Percentiles rank a stretch among this genome's conserved stretches.
These are phyloP conservation scores for Quaeritorhiza haematococci DNA, from an alignment of 371 early-diverging fungal species.

Conservation along the genomic window DNA sequence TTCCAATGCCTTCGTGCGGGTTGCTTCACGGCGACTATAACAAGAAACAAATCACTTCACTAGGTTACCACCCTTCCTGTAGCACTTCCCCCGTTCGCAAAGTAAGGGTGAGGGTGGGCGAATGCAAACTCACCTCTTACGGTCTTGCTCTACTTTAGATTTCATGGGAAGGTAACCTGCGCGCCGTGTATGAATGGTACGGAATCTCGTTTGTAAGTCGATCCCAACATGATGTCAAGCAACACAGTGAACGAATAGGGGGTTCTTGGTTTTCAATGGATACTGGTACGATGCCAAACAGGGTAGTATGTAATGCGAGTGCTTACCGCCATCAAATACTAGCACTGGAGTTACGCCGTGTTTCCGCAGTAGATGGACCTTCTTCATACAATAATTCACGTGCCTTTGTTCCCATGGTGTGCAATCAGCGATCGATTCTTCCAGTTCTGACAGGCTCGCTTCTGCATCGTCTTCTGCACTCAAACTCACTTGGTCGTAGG, in stretches of 20 bases:
- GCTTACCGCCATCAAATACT: constrained; percentile 97
- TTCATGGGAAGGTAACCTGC: constrained; percentile 77
- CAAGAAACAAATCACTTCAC: neutral
- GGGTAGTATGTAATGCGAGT: too few species aligned
- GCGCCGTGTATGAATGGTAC: too few species aligned
- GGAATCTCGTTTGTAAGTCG: neutral
- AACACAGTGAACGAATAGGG: neutral
- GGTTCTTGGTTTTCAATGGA: neutral
- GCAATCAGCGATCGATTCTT: too few species aligned
- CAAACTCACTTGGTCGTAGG: constrained; percentile 61
- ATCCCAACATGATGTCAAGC: neutral
- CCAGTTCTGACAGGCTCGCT: too few species aligned
- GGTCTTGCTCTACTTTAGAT: constrained; percentile 63
- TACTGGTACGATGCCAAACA: too few species aligned
- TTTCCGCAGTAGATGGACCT: constrained; percentile 62
- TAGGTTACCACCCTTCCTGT: constrained; percentile 5
- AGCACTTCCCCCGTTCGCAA: neutral
- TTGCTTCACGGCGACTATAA: constrained; percentile 51
- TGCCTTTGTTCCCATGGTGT: too few species aligned
- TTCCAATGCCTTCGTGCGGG: constrained; percentile 45
- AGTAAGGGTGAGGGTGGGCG: neutral
- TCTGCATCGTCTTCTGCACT: too few species aligned
- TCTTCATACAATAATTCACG: constrained; percentile 67
- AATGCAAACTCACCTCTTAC: constrained; percentile 45
- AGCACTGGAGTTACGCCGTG: constrained; percentile 76